phyloP scores from a whole-genome alignment of 345 rosid species.

The Salix dunnii region DNA sequence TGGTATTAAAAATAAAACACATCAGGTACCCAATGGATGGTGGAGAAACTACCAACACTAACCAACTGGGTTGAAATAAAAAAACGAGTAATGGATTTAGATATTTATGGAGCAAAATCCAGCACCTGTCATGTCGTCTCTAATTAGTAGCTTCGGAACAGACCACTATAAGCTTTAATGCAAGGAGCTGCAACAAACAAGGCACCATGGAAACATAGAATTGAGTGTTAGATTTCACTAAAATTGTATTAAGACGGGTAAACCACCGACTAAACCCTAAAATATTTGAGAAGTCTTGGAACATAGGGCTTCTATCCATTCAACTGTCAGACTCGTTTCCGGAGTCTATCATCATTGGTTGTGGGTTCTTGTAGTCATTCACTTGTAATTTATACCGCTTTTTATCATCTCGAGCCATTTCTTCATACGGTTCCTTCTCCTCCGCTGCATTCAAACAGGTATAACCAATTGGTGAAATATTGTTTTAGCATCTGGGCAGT shows the following conservation, averaged over 20 bases:
- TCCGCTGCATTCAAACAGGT: slow-evolving; percentile 28
- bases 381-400: slow-evolving; percentile 68
- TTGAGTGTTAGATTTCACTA: not conserved
- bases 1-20: no score
- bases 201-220: not conserved
- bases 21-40: no score
- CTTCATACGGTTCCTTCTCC: slow-evolving; percentile 80
- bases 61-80: no score
- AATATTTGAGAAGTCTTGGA: not conserved
- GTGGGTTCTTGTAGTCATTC: slow-evolving; percentile 69
- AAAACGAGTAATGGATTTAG: no score
- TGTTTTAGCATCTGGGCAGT: not conserved
- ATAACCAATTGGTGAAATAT: not conserved
- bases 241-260: not conserved
- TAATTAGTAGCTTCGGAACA: no score
- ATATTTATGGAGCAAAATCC: no score
- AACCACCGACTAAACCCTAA: no score
- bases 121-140: no score
- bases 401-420: slow-evolving; percentile 68
- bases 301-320: not conserved
- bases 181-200: no score
- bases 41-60: no score
- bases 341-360: slow-evolving; percentile 60
- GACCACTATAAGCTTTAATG: no score
- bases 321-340: slow-evolving; percentile 31